Evolutionary conservation across 2,329 filamentous ascomycete species (phyloP), one percentile per base, ranked within the genome.

Genomic region (Rhynchosporium agropyri): DNA sequence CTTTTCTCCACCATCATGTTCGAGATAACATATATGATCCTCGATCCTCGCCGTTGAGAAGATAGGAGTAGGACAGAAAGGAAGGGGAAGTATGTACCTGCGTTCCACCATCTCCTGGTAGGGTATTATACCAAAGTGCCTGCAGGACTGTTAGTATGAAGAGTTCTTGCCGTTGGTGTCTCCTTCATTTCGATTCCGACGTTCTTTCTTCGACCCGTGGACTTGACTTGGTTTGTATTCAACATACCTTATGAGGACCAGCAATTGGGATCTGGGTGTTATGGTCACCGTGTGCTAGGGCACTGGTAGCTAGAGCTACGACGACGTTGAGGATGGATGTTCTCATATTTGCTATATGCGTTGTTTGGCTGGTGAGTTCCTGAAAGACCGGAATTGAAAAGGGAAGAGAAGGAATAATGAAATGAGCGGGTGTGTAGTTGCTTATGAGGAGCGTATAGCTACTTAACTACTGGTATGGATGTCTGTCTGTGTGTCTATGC

Each of bases 281-380:
- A 96, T 98, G 91, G 83, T 97, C 43, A 90, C 92, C 60, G 89
- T 97, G 84, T 94, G 92, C 84, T 91, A 97, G 79, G 90, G 96
- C 74, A 96, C 91, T 74, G 53, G 67, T 60, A 56, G 66, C 69
- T 62, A 74, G 58, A 33, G 64, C 51, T 51, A 66, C 70, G 49
- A 66, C 70, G 49, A 68, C 61, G 38, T 66, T 59, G 49, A 73
- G 51, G 62, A 72, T 56, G 28, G 69, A 67, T 20, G 67, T 56
- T 33, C 73, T 66, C 73, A 74, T 74, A 58, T 60, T 70, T 63
- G 36, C 20, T 42, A 29, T 4, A 38, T 29, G 13, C 36, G 38
- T 42, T 57, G 43, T 31, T 29, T 60, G 55, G 29, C 38, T 42
- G 58, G 29, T n/a, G 48, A 40, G 42, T 6, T 43, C 7, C 20